These are phyloP conservation scores for Candida dubliniensis DNA, from an alignment of 1,139 yeast species.

Conservation along the genomic window DNA sequence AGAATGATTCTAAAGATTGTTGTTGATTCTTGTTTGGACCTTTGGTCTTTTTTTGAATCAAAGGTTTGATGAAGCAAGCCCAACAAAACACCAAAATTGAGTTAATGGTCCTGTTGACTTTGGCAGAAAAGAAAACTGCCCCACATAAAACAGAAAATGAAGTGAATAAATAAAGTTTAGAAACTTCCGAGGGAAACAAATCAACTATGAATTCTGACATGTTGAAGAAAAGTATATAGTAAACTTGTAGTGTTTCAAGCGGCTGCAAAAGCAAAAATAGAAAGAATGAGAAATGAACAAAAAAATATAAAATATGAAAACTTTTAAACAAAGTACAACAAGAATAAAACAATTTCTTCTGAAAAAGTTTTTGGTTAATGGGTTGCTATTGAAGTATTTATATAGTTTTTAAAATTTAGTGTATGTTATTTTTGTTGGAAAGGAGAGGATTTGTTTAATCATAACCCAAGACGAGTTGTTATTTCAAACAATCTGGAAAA, in stretches of 20 bases:
- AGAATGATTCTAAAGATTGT: conserved; percentile 67
- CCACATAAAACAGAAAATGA: conserved; percentile 19
- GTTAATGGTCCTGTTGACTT: conserved; percentile 26
- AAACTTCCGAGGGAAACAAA: conserved; percentile 14
- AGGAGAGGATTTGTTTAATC: background rate
- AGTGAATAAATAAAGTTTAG: conserved; percentile 17
- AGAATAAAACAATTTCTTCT: too few relatives aligned
- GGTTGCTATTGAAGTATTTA: too few relatives aligned
- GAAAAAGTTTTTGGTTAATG: too few relatives aligned
- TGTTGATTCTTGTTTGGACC: conserved; percentile 39
- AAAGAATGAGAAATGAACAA: background rate
- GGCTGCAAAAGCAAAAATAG: background rate
- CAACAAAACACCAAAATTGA: conserved; percentile 41
- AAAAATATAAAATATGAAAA: background rate
- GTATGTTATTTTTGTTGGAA: too few relatives aligned
- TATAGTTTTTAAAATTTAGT: too few relatives aligned
- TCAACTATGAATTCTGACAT: conserved; percentile 15
- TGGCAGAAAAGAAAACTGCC: conserved; percentile 18
- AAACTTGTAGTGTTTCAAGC: too few relatives aligned
- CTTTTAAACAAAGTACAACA: background rate
- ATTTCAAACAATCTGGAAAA: too few relatives aligned
- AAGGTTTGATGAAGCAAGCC: conserved; percentile 72
- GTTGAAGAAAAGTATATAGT: background rate
- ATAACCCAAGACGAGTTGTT: background rate
- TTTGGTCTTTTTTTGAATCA: conserved; percentile 32